Conservation (phyloP, 257 asterid genomes). For the Nemophila menziesii region DNA sequence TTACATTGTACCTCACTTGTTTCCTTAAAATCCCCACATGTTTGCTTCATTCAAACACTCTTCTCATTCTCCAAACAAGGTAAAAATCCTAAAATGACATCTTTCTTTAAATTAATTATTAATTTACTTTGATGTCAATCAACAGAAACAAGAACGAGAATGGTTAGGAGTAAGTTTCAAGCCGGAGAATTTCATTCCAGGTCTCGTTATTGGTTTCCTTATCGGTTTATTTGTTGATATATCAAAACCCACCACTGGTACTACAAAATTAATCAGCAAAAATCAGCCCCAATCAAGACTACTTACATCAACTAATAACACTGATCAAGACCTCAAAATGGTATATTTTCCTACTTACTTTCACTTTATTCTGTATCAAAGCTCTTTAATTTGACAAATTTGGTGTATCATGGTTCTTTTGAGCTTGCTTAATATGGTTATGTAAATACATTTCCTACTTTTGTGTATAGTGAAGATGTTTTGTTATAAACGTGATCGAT, state of each 20-base stretch:
- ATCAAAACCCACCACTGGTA: slow-evolving; percentile 28
- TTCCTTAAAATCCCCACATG: slow-evolving; percentile 6
- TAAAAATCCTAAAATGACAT: neutral
- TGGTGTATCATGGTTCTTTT: neutral
- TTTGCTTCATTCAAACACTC: slow-evolving; percentile 34
- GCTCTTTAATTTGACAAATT: neutral
- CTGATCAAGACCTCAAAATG: slow-evolving; percentile 76
- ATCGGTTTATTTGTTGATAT: slow-evolving; percentile 61
- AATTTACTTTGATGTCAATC: neutral
- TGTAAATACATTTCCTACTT: no score
- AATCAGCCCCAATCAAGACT: slow-evolving; percentile 31
- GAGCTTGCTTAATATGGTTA: no score
- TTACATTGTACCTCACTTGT: no score
- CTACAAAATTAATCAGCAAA: slow-evolving; percentile 20
- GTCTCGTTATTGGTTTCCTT: slow-evolving; percentile 76
- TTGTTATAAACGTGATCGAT: no score
- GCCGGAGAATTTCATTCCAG: slow-evolving; percentile 91
- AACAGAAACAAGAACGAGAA: slow-evolving; percentile 49
- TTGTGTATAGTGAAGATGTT: no score
- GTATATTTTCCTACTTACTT: slow-evolving; percentile 15
- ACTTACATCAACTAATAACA: slow-evolving; percentile 14
- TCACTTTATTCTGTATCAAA: neutral
- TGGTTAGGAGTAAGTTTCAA: slow-evolving; percentile 73
- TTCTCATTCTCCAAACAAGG: slow-evolving; percentile 50
- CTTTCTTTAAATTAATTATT: neutral